Conservation (phyloP, 495 filamentous ascomycete species). For the Podospora didyma region DNA sequence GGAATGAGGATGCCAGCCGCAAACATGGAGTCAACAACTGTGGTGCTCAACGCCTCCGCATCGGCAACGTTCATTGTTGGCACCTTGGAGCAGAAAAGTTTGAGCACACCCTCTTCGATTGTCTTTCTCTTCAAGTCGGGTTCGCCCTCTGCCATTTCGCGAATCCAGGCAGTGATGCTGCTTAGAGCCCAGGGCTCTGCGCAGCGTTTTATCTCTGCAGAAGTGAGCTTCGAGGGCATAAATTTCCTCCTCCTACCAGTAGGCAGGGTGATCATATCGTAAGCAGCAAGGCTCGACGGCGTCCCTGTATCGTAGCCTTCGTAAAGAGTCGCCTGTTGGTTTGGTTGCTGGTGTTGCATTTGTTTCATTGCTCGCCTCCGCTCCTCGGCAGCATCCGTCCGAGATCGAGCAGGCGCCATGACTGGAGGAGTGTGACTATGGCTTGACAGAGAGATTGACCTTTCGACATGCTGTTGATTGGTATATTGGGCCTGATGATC, state of each 20-base stretch:
- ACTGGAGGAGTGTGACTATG: constrained; percentile 77
- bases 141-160: constrained; percentile 79
- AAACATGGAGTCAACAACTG: constrained; percentile 79
- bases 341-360: constrained; percentile 49
- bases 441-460: constrained; percentile 79
- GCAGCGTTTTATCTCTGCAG: constrained; percentile 81
- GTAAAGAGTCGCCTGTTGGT: constrained; percentile 40
- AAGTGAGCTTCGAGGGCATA: constrained; percentile 79
- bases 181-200: constrained; percentile 90
- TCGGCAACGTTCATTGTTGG: constrained; percentile 99
- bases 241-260: constrained; percentile 71
- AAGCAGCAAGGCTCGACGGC: constrained; percentile 49
- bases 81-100: constrained; percentile 90
- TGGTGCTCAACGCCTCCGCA: constrained; percentile 79
- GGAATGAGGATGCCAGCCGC: constrained; percentile 71
- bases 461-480: constrained; percentile 58
- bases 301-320: constrained; percentile 49
- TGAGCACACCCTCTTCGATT: constrained; percentile 81
- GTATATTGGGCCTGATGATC: constrained; percentile 28
- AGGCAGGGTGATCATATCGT: constrained; percentile 70
- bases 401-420: constrained; percentile 78
- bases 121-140: constrained; percentile 76
- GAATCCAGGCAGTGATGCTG: constrained; percentile 80
- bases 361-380: constrained; percentile 55
- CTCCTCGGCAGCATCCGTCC: constrained; percentile 83